Percentiles rank a stretch among this genome's conserved stretches.
Evolutionary conservation across 805 yeast species (phyloP).

Genomic region (Candida pseudoglaebosa): DNA sequence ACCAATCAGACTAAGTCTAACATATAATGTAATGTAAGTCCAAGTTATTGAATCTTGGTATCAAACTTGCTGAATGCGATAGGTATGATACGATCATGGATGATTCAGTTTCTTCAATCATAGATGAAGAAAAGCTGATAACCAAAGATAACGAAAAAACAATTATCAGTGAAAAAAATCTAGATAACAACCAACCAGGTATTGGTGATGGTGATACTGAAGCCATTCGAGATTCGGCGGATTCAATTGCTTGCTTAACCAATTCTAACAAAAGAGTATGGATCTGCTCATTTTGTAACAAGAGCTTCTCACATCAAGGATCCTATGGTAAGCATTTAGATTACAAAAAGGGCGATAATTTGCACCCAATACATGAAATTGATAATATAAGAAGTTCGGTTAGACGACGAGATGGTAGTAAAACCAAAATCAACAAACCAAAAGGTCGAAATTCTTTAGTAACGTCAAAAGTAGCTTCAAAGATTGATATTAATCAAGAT

Average conservation of each 20-base stretch:
- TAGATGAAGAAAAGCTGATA: not conserved
- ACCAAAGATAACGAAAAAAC: not conserved
- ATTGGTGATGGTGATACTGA: too few species aligned
- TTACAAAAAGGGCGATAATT: constrained; percentile 46
- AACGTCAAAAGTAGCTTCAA: not conserved
- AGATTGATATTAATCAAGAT: constrained; percentile 13
- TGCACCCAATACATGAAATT: constrained; percentile 50
- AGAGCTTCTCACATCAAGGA: constrained; percentile 53
- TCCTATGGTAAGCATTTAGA: constrained; percentile 61
- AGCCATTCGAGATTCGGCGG: too few species aligned
- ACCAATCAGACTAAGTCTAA: too few species aligned
- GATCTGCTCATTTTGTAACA: constrained; percentile 51
- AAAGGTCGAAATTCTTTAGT: not conserved
- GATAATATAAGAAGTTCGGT: constrained; percentile 45
- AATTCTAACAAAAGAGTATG: constrained; percentile 12
- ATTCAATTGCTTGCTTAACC: too few species aligned
- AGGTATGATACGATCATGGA: not conserved
- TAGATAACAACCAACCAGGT: too few species aligned
- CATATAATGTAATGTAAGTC: too few species aligned
- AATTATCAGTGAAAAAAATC: too few species aligned
- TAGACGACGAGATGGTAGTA: constrained; percentile 44
- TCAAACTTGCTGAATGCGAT: too few species aligned
- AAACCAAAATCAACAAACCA: not conserved
- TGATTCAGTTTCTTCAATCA: not conserved
- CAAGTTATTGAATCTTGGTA: too few species aligned